Conservation (phyloP, 768 basidiomycete species). For the Kwoniella dendrophila region DNA sequence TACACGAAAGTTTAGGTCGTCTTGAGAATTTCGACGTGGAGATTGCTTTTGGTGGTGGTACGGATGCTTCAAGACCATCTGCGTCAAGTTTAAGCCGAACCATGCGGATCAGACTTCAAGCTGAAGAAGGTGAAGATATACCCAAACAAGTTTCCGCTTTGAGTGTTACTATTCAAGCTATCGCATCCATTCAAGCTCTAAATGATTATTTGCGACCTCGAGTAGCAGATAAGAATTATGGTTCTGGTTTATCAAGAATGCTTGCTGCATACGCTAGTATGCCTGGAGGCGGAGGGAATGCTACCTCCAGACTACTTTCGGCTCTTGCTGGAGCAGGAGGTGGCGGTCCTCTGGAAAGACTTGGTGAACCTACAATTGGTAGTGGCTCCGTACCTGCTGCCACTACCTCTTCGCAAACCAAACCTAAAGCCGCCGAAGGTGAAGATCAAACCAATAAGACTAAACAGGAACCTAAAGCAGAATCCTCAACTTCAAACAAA, state of each 20-base stretch:
- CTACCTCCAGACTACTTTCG: constrained; percentile 48
- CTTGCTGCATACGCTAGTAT: constrained; percentile 78
- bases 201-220: constrained; percentile 89
- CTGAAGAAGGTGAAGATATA: constrained; percentile 83
- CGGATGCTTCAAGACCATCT: constrained; percentile 65
- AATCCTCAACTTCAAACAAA: constrained; percentile 15
- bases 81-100: constrained; percentile 90
- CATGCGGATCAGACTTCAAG: constrained; percentile 82
- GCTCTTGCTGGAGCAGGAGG: constrained; percentile 27
- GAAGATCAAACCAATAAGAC: background rate
- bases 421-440: background rate
- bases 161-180: constrained; percentile 95
- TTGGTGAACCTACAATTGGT: constrained; percentile 4
- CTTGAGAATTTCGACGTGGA: constrained; percentile 96
- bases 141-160: constrained; percentile 78
- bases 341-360: constrained; percentile 9
- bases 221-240: constrained; percentile 42
- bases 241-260: constrained; percentile 74
- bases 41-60: constrained; percentile 71
- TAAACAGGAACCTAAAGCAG: background rate
- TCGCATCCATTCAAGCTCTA: constrained; percentile 95
- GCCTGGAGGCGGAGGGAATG: constrained; percentile 58
- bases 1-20: constrained; percentile 91
- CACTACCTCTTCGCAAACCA: constrained; percentile 29
- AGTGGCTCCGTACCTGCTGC: constrained; percentile 48